These are phyloP conservation scores for Fagus crenata DNA, from an alignment of 306 rosid species.

Conservation along the genomic window DNA sequence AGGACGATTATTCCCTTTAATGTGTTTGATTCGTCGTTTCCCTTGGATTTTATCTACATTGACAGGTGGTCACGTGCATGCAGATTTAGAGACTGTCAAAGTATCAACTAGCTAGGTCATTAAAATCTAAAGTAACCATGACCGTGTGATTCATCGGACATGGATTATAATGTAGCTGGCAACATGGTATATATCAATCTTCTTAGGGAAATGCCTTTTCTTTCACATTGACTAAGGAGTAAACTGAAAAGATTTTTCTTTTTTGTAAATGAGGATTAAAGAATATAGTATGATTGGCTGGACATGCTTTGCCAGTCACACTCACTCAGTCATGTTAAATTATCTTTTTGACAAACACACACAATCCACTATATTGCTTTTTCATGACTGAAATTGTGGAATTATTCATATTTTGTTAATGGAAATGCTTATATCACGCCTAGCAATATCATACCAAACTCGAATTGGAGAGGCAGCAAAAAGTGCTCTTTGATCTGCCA, in stretches of 20 bases:
- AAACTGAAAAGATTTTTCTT: constrained; percentile 29
- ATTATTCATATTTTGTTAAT: neutral
- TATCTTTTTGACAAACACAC: constrained; percentile 36
- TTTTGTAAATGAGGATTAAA: constrained; percentile 44
- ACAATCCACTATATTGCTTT: constrained; percentile 4
- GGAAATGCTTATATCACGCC: neutral
- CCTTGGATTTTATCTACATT: constrained; percentile 46
- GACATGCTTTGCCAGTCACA: constrained; percentile 38
- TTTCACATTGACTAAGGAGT: constrained; percentile 40
- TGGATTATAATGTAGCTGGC: neutral
- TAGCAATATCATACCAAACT: neutral
- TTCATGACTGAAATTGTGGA: neutral
- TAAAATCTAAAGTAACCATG: neutral
- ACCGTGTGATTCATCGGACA: neutral
- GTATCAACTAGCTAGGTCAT: constrained; percentile 24
- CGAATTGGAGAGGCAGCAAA: neutral
- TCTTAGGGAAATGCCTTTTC: constrained; percentile 43
- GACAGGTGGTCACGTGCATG: constrained; percentile 48
- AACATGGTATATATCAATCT: constrained; percentile 23
- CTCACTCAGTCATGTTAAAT: constrained; percentile 34
- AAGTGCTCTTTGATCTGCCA: neutral
- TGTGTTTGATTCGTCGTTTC: constrained; percentile 56
- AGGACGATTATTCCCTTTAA: constrained; percentile 68
- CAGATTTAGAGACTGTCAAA: constrained; percentile 31
- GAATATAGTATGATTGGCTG: constrained; percentile 29